Evolutionary conservation across 1,284 basidiomycete species (phyloP).

Genomic region (Farysia itapuensis): DNA sequence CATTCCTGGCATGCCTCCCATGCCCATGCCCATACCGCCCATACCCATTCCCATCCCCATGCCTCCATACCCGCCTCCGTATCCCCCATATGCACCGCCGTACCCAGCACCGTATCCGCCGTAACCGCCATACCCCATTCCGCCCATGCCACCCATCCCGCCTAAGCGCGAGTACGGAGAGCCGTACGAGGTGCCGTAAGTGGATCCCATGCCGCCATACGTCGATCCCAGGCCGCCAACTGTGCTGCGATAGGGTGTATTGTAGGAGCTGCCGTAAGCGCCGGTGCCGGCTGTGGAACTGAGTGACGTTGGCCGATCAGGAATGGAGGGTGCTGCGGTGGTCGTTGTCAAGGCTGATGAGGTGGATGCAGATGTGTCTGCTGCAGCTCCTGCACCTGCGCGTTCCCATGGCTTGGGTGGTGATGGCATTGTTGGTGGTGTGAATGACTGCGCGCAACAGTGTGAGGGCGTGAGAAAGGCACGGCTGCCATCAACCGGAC

Average conservation of each 20-base stretch:
- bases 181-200: slow-evolving; percentile 46
- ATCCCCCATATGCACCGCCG: slow-evolving; percentile 41
- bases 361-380: slow-evolving; percentile 9
- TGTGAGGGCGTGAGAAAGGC: too few species aligned
- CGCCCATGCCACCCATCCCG: slow-evolving; percentile 27
- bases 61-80: slow-evolving; percentile 33
- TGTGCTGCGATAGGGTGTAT: slow-evolving; percentile 32
- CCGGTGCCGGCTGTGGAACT: slow-evolving; percentile 9
- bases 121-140: slow-evolving; percentile 37
- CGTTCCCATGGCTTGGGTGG: slow-evolving; percentile 59
- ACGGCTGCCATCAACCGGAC: too few species aligned
- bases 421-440: too few species aligned
- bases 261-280: slow-evolving; percentile 23
- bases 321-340: slow-evolving; percentile 42
- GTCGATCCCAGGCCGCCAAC: slow-evolving; percentile 44
- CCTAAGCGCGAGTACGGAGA: slow-evolving; percentile 56
- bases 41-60: slow-evolving; percentile 37
- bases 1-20: slow-evolving; percentile 49
- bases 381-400: slow-evolving; percentile 39
- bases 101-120: slow-evolving; percentile 40
- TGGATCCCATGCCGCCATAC: slow-evolving; percentile 51
- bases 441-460: too few species aligned
- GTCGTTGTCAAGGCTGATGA: slow-evolving; percentile 17
- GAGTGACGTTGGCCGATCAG: slow-evolving; percentile 53
- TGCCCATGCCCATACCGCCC: slow-evolving; percentile 43